Evolutionary conservation across 192 early-diverging fungal species (phyloP).

Genomic region (Gigaspora rosea): DNA sequence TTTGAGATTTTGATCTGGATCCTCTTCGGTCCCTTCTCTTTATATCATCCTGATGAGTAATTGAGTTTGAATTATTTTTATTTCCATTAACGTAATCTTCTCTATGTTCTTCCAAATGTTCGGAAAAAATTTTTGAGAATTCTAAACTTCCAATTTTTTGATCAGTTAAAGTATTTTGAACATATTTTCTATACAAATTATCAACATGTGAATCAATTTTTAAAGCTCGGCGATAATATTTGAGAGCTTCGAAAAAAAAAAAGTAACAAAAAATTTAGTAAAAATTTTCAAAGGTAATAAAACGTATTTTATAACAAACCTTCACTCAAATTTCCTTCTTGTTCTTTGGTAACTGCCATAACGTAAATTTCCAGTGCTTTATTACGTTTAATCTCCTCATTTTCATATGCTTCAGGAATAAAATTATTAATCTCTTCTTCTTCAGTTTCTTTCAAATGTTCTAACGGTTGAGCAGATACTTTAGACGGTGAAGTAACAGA

Average conservation of each 20-base stretch:
- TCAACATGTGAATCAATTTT: conserved; percentile 39
- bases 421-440: neutral
- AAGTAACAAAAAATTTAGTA: neutral
- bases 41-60: neutral
- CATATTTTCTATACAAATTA: conserved; percentile 35
- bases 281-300: neutral
- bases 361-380: conserved; percentile 41
- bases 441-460: neutral
- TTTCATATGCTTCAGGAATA: neutral
- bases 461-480: neutral
- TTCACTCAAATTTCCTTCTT: conserved; percentile 41
- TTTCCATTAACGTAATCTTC: neutral
- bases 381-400: neutral
- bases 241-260: conserved; percentile 32
- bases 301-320: conserved; percentile 13
- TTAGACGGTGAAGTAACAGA: neutral
- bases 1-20: neutral
- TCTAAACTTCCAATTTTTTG: neutral
- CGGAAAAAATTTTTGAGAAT: neutral
- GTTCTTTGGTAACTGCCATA: conserved; percentile 37
- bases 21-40: neutral
- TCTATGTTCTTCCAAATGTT: conserved; percentile 17
- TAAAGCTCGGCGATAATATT: conserved; percentile 40
- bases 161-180: conserved; percentile 13
- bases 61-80: neutral